Percentiles rank a stretch among this genome's conserved stretches.
These are phyloP conservation scores for Teunomyces cretensis DNA, from an alignment of 805 yeast species.

Conservation along the genomic window DNA sequence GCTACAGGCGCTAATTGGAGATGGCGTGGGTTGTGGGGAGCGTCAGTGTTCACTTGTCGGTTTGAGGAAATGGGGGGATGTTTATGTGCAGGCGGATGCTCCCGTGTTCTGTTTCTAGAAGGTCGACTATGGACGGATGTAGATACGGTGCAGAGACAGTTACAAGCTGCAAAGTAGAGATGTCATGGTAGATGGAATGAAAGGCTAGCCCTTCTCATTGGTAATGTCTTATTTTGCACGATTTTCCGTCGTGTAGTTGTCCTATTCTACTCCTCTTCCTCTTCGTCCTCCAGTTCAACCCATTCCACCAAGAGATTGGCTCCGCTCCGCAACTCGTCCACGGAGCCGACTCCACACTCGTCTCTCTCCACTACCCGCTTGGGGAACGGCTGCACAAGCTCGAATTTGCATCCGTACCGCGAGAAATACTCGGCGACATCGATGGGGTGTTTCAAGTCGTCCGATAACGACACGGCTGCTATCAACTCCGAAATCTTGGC, in stretches of 20 bases:
- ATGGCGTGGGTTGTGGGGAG: too few relatives aligned
- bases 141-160: too few relatives aligned
- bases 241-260: not conserved
- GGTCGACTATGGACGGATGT: too few relatives aligned
- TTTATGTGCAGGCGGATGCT: too few relatives aligned
- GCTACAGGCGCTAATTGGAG: too few relatives aligned
- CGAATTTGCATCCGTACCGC: slow-evolving; percentile 32
- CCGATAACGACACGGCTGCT: not conserved
- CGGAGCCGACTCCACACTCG: not conserved
- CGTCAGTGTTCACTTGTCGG: too few relatives aligned
- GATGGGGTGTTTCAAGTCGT: not conserved
- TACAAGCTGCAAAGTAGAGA: too few relatives aligned
- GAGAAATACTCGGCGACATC: slow-evolving; percentile 21
- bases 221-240: too few relatives aligned
- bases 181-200: too few relatives aligned
- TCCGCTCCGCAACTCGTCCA: slow-evolving; percentile 27
- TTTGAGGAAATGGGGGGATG: too few relatives aligned
- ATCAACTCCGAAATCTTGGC: slow-evolving; percentile 9
- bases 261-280: slow-evolving; percentile 7
- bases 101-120: too few relatives aligned
- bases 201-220: too few relatives aligned
- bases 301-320: slow-evolving; percentile 40
- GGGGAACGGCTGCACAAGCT: slow-evolving; percentile 43
- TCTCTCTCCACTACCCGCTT: slow-evolving; percentile 24
- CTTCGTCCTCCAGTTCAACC: slow-evolving; percentile 21